Base-by-base conservation (phyloP, 441 rosid species). In the Sinapis alba region DNA sequence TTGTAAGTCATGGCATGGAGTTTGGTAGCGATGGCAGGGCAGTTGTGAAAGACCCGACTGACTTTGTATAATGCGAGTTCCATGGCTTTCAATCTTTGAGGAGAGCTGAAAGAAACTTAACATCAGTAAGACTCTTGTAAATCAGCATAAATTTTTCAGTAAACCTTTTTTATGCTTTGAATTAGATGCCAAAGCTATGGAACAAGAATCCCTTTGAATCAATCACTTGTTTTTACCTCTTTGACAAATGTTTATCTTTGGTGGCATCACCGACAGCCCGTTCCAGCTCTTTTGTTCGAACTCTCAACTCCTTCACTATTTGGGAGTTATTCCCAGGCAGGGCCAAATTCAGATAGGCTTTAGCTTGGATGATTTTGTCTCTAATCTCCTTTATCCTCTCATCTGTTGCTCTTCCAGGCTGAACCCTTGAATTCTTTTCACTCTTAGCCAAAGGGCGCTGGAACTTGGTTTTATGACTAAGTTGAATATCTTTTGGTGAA, bases 311-410 rank as follows among this genome's bases (percentile, higher is more conserved):
- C 78, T 82, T 94, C 51, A 85, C 89, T 7, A 94, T 75, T 79
- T 87, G 98, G 61, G 97, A 84, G 78, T 88, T 86, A 69, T 89
- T 86, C 57, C 86, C 90, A 32, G 94, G 83, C 10, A 89, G 87
- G 73, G 87, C 83, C 75, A 90, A 84, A 81, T 65, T 82, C 79
- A 92, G 78, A 87, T 88, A 94, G 68, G 84, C 96, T 80, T 80
- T 87, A 28, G 97, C 94, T 84, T 92, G 87, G 73, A 94, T 82
- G 41, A 94, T 73, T 79, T 88, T 90, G 86, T 92, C 97, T 84
- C 85, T 87, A 77, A 89, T 84, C 83, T 83, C 85, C 78, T 80
- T 88, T 57, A 94, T 80, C 86, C 87, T 94, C 68, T 62, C 87
- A 86, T 94, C 87, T 56, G 77, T 73, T 41, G 58, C 76, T 82